phyloP scores from a whole-genome alignment of 179 eudicot species.

The Vitellaria paradoxa region DNA sequence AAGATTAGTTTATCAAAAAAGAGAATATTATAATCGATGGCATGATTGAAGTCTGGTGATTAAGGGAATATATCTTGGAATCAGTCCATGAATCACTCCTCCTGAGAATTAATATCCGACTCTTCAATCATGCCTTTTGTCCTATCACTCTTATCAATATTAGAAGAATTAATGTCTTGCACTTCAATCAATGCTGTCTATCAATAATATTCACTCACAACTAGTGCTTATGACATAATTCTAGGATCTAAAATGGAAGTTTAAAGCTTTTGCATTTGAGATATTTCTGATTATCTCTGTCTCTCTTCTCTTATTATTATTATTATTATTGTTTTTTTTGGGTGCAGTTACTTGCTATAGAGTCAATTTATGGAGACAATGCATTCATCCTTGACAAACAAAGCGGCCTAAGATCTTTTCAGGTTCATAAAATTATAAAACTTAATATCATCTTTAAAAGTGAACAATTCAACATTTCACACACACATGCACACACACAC shows the following conservation, averaged over 20 bases:
- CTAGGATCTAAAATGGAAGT: background rate
- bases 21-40: too few species aligned
- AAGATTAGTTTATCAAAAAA: too few species aligned
- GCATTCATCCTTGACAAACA: conserved; percentile 54
- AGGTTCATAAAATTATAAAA: conserved; percentile 45
- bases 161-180: too few species aligned
- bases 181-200: too few species aligned
- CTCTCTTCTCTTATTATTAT: background rate
- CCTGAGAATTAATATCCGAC: too few species aligned
- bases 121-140: too few species aligned
- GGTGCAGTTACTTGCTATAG: conserved; percentile 77
- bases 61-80: too few species aligned
- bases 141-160: too few species aligned
- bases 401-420: conserved; percentile 64
- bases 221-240: background rate
- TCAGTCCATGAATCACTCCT: too few species aligned
- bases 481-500: background rate
- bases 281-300: background rate
- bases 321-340: background rate
- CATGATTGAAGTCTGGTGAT: too few species aligned
- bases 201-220: background rate
- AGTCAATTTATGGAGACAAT: conserved; percentile 82
- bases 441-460: background rate
- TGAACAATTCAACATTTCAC: background rate
- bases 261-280: background rate